Conservation (phyloP, 139 green algal species). For the Chlorella vulgaris region DNA sequence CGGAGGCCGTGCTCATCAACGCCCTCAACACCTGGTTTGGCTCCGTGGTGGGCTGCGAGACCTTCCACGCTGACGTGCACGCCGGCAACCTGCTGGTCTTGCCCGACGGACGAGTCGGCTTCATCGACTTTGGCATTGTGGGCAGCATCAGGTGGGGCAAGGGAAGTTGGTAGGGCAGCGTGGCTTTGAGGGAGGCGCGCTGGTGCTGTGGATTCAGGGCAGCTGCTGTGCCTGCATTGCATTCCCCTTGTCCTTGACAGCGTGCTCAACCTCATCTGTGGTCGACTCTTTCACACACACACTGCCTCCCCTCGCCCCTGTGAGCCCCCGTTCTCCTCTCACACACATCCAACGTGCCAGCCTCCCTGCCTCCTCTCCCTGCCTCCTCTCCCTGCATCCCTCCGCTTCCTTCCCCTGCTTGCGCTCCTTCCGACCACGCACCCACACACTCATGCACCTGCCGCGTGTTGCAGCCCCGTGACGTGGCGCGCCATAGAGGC, state of each 20-base stretch:
- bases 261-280: no score
- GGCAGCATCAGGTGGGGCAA: conserved; percentile 54
- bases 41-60: conserved; percentile 81
- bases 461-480: conserved; percentile 28
- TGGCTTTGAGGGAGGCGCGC: no score
- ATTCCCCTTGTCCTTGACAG: no score
- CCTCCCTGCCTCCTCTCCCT: no score
- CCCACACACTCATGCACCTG: neutral
- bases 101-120: conserved; percentile 66
- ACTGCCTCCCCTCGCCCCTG: no score
- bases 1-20: conserved; percentile 72
- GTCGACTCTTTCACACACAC: no score
- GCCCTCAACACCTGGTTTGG: conserved; percentile 98
- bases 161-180: no score
- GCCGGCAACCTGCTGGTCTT: conserved; percentile 95
- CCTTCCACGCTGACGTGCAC: conserved; percentile 87
- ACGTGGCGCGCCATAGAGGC: conserved; percentile 80
- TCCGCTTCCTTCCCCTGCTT: no score
- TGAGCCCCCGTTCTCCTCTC: no score
- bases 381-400: neutral
- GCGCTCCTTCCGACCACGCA: neutral
- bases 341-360: no score
- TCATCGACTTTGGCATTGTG: conserved; percentile 97
- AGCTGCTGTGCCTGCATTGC: no score
- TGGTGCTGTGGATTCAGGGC: no score